phyloP scores from a whole-genome alignment of 306 rosid genomes.

The Trichosanthes truncata region DNA sequence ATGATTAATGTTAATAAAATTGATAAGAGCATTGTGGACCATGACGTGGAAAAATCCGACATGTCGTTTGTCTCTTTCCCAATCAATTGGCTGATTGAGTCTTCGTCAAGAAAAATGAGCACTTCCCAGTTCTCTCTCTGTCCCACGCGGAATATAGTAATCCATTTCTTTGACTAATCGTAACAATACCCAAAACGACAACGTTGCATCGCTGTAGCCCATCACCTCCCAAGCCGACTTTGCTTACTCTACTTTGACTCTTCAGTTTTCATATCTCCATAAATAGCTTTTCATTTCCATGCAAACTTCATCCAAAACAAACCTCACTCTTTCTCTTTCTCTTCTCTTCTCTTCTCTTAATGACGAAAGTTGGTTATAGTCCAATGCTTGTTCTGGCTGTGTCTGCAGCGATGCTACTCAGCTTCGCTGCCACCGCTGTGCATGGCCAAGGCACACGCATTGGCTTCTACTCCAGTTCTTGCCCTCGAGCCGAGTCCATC shows the following conservation, averaged over 20 bases:
- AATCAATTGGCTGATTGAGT: neutral
- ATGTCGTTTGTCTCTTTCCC: slow-evolving; percentile 1
- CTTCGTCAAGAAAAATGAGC: neutral
- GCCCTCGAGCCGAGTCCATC: slow-evolving; percentile 6
- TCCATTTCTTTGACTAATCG: neutral
- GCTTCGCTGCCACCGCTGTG: neutral
- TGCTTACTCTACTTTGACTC: slow-evolving; percentile 4
- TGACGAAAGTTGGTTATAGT: neutral
- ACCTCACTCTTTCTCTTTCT: neutral
- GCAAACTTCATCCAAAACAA: neutral
- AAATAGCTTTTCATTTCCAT: neutral
- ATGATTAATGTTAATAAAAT: neutral
- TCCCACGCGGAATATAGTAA: neutral
- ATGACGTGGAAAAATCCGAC: neutral
- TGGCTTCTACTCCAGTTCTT: neutral
- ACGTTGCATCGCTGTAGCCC: slow-evolving; percentile 1
- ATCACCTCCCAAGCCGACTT: neutral
- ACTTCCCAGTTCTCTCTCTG: neutral
- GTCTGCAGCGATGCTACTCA: neutral
- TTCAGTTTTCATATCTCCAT: neutral
- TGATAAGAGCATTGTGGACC: neutral
- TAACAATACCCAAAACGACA: slow-evolving; percentile 1
- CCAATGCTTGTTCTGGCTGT: neutral
- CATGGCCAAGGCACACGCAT: neutral
- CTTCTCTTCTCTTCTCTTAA: neutral